Base-by-base conservation (phyloP, 495 filamentous ascomycete species). In the Staphylotrichum tortipilum region DNA sequence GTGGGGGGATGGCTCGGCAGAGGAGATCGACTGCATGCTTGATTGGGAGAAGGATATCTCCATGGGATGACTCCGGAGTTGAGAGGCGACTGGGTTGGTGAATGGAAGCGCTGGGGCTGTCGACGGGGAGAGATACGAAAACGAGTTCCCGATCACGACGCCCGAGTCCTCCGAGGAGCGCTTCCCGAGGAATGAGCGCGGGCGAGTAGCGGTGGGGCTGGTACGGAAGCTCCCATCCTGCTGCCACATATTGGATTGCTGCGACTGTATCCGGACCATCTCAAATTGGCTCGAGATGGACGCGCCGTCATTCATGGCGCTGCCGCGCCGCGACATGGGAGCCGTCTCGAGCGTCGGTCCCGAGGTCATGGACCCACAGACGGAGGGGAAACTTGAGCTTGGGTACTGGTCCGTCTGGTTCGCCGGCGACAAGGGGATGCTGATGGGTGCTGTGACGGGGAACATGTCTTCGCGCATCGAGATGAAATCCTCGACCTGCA, bases 301-400 rank as follows among this genome's bases (percentile, higher is more conserved):
- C 33, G 58, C 54, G 37, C 58, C 65, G 45, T 70, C 70, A 51
- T 69, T 67, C 36, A 71, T 40, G 22, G 48, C 52, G 53, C 72
- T 75, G 48, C 69, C 70, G 34, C 65, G 62, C 35, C 72, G 62
- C 2, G 66, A 69, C 72, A 75, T 74, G 36, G 72, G 67, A 4
- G 61, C 58, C 0, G 67, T 71, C 23, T 67, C 68, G 22, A 68
- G 53, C 2, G 68, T 72, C 19, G 72, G 64, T 18, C 62, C 68
- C 34, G 71, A 71, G 14, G 68, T 69, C 62, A 74, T 62, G 4
- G 72, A 75, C 26, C 68, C 71, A 47, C 68, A 73, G 7, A 59
- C 54, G 2, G 72, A 72, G 10, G 57, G 54, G 5, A 60, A 29
- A 18, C 50, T 55, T 1, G 58, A 56, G 44, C 22, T 35, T 12